phyloP scores from a whole-genome alignment of 2,329 filamentous ascomycete species.

The Colletotrichum lentis region DNA sequence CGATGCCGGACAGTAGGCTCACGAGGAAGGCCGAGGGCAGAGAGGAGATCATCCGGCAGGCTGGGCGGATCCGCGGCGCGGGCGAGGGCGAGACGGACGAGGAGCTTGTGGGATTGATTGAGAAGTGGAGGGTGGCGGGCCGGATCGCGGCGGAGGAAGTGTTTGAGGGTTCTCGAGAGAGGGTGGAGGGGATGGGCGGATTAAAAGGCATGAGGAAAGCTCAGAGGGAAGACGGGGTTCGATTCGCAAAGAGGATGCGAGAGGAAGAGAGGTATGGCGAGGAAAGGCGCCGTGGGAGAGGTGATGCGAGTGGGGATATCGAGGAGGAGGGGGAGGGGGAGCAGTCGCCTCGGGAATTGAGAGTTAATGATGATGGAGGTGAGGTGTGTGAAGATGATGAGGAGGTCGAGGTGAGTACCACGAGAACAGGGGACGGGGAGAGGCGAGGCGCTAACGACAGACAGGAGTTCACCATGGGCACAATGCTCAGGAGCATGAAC shows the following conservation, averaged over 20 bases:
- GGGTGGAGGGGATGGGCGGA: conserved; percentile 30
- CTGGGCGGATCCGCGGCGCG: conserved; percentile 19
- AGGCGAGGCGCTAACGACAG: conserved; percentile 9
- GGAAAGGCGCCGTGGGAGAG: neutral
- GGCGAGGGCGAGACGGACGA: conserved; percentile 14
- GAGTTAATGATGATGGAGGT: neutral
- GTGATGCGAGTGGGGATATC: neutral
- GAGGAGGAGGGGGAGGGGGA: neutral
- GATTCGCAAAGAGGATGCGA: conserved; percentile 47
- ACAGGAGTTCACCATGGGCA: conserved; percentile 38
- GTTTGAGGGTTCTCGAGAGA: conserved; percentile 25
- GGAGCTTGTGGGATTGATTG: conserved; percentile 33
- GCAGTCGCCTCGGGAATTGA: neutral
- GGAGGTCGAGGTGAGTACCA: conserved; percentile 16
- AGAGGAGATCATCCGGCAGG: conserved; percentile 34
- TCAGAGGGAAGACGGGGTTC: conserved; percentile 39
- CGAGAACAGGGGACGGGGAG: neutral
- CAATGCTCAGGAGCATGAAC: conserved; percentile 38
- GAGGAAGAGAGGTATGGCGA: conserved; percentile 46
- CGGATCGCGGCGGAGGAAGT: conserved; percentile 38
- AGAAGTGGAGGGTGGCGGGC: conserved; percentile 37
- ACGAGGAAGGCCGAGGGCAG: conserved; percentile 23
- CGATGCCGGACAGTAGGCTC: neutral
- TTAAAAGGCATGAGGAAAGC: conserved; percentile 26
- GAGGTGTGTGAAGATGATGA: neutral